phyloP scores from a whole-genome alignment of 2,329 filamentous ascomycete species.

The Cadophora gregata region DNA sequence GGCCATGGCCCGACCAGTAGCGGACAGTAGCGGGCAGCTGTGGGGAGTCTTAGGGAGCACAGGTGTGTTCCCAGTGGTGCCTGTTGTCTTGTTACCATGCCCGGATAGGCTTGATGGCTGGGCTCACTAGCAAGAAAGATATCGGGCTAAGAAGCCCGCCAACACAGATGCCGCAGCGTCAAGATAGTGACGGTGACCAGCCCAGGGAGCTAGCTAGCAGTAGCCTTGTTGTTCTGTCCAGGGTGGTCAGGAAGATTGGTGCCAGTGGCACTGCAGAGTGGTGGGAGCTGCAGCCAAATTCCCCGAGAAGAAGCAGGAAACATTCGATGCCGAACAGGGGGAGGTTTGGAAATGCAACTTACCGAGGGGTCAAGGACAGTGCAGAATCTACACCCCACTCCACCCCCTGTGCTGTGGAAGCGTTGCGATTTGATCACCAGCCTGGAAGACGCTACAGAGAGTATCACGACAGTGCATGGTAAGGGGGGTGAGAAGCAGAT shows the following conservation, averaged over 20 bases:
- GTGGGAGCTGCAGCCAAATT: conserved; percentile 27
- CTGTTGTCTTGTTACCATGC: neutral
- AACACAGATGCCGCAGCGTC: conserved; percentile 10
- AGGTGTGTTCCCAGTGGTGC: conserved; percentile 6
- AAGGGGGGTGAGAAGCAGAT: neutral
- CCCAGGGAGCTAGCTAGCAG: neutral
- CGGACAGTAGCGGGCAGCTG: neutral
- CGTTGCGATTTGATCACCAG: conserved; percentile 34
- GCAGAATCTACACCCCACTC: neutral
- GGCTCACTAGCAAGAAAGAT: neutral
- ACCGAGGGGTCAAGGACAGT: conserved; percentile 21
- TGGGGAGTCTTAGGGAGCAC: conserved; percentile 11
- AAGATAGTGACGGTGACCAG: neutral
- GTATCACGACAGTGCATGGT: conserved; percentile 8
- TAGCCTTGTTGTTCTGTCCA: neutral
- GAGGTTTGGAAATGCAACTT: conserved; percentile 34
- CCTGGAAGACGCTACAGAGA: neutral
- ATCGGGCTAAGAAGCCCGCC: conserved; percentile 7
- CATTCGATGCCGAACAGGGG: conserved; percentile 37
- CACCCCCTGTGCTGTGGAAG: conserved; percentile 26
- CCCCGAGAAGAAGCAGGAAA: conserved; percentile 34
- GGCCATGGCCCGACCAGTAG: neutral
- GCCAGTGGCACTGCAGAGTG: conserved; percentile 10
- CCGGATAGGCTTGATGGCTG: conserved; percentile 12
- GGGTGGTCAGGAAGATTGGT: neutral